Evolutionary conservation across 164 flowering plant species (phyloP), one percentile per base, ranked within the genome.

Genomic region (Taxillus chinensis): DNA sequence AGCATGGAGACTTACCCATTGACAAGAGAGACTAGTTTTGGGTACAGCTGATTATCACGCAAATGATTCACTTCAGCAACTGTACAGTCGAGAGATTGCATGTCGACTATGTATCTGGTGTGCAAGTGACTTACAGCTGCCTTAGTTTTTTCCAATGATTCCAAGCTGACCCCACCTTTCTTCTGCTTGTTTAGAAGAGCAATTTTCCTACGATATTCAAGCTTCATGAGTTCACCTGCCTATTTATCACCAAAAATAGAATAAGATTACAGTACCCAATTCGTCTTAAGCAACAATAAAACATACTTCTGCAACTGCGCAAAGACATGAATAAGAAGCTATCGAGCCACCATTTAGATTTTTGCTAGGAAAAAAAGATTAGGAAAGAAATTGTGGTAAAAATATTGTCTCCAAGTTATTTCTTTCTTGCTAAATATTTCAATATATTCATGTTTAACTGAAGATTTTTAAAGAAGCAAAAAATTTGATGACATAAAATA

Each of bases 91-190:
- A 92, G 69, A 49, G 95, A 86, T 69, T 92, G 96, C 91, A 87
- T 83, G 74, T 89, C 96, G 17, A 92, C 96, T 39, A 92, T 85
- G 66, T 89, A 87, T 70, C 92, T 78, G 13, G 96, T 87, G 56
- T 92, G 96, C 78, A 89, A 71, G 81, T 92, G 96, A 69, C 92
- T 84, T n/a, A 89, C 95, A 56, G 98, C 88, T 17, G 98, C 98
- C 75, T 89, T 89, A 52, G 95, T 79, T 71, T 86, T 92, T 71
- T 92, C 95, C 74, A 92, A 57, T 45, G 90, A 67, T 68, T 87
- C 96, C 48, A 82, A 27, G 63, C 63, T 77, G 13, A 79, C 76
- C 59, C 81, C 76, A 6, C 90, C 83, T 62, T 79, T 89, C 82
- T 83, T 87, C 68, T 84, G 95, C 74, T 77, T 87, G 74, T 82